Evolutionary conservation across 345 rosid genomes (phyloP).

Genomic region (Euphorbia pulcherrima): DNA sequence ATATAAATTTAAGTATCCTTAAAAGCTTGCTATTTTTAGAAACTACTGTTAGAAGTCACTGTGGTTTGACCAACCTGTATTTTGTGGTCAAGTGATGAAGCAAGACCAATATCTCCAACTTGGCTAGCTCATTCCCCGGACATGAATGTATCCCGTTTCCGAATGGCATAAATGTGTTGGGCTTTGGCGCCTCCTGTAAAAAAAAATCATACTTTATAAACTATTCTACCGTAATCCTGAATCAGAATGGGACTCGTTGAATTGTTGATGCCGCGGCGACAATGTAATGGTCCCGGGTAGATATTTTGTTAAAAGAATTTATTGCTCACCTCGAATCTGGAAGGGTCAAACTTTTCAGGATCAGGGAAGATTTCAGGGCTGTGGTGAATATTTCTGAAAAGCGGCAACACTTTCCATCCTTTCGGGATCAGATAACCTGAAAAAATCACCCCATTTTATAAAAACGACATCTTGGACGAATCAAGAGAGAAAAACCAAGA

Average conservation of each 20-base stretch:
- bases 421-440: constrained; percentile 51
- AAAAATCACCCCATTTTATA: neutral
- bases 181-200: constrained; percentile 73
- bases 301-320: too few species aligned
- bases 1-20: neutral
- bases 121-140: constrained; percentile 87
- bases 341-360: constrained; percentile 43
- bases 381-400: constrained; percentile 51
- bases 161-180: constrained; percentile 88
- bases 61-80: constrained; percentile 57
- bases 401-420: constrained; percentile 59
- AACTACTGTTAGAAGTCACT: neutral
- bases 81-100: constrained; percentile 83
- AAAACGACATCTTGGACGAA: too few species aligned
- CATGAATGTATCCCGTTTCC: constrained; percentile 85
- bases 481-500: neutral
- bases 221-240: too few species aligned
- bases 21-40: constrained; percentile 19
- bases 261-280: too few species aligned
- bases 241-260: too few species aligned
- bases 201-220: too few species aligned
- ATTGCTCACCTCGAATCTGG: constrained; percentile 47
- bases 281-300: too few species aligned
- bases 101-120: constrained; percentile 69
- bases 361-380: constrained; percentile 39